Conservation (phyloP, 257 asterid genomes). For the Fraxinus anomala region DNA sequence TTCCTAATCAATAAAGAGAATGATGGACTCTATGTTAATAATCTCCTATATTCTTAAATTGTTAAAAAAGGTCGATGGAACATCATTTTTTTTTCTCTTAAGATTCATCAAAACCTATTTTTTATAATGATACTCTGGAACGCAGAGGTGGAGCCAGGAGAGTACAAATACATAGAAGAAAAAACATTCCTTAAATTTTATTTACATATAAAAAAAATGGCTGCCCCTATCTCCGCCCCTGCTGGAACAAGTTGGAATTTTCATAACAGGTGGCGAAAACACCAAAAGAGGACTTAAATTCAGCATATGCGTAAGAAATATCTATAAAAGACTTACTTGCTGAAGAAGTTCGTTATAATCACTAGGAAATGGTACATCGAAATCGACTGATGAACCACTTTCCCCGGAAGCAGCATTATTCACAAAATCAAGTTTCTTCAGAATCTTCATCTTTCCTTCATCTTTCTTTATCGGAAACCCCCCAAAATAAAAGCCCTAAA, state of each 20-base stretch:
- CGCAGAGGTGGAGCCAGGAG: too few species aligned
- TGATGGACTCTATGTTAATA: not conserved
- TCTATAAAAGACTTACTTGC: slow-evolving; percentile 48
- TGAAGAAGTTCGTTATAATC: slow-evolving; percentile 72
- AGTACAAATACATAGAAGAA: too few species aligned
- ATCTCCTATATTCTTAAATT: too few species aligned
- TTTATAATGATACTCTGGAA: not conserved
- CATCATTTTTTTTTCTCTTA: not conserved
- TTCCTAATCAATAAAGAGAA: not conserved
- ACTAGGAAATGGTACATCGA: slow-evolving; percentile 63
- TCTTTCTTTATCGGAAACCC: slow-evolving; percentile 32
- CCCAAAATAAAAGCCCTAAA: slow-evolving; percentile 43
- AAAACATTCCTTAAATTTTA: too few species aligned
- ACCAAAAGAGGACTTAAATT: not conserved
- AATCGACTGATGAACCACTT: slow-evolving; percentile 43
- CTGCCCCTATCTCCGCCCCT: too few species aligned
- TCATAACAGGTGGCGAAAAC: not conserved
- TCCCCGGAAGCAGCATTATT: slow-evolving; percentile 39
- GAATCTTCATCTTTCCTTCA: slow-evolving; percentile 22
- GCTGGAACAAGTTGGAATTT: not conserved
- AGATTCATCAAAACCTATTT: not conserved
- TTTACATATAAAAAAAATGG: too few species aligned
- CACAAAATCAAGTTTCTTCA: slow-evolving; percentile 38
- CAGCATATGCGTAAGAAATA: not conserved
- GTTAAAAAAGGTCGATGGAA: not conserved